Conservation (phyloP, 1,284 basidiomycete genomes). For the Tilletiopsis washingtonensis region DNA sequence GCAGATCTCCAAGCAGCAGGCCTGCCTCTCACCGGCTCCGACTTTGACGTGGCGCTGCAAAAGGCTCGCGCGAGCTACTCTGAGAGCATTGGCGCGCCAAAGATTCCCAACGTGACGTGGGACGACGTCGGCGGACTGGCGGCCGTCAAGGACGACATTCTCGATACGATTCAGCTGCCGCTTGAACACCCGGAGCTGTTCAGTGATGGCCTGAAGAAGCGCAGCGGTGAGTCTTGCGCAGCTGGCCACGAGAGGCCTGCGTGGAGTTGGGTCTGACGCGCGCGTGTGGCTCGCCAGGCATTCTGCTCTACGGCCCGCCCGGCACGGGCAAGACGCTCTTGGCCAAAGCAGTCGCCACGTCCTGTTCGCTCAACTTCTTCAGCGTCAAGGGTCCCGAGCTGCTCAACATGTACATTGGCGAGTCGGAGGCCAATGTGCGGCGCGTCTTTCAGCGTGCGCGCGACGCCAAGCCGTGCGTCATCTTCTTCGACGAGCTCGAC, state of each 20-base stretch:
- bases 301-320: slow-evolving; percentile 49
- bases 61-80: slow-evolving; percentile 73
- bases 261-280: too few species aligned
- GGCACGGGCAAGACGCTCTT: slow-evolving; percentile 52
- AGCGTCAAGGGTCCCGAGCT: slow-evolving; percentile 52
- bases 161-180: slow-evolving; percentile 94
- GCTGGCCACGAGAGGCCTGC: too few species aligned
- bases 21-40: slow-evolving; percentile 58
- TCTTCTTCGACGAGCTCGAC: slow-evolving; percentile 52
- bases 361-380: slow-evolving; percentile 52
- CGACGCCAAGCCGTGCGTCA: slow-evolving; percentile 51
- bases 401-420: slow-evolving; percentile 52
- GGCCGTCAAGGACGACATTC: slow-evolving; percentile 80
- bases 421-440: slow-evolving; percentile 51
- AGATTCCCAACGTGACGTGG: slow-evolving; percentile 93
- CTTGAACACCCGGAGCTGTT: slow-evolving; percentile 91
- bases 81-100: slow-evolving; percentile 89
- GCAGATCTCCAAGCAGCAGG: slow-evolving; percentile 51
- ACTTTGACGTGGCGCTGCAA: slow-evolving; percentile 68
- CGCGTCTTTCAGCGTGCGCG: slow-evolving; percentile 50
- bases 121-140: slow-evolving; percentile 93
- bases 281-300: slow-evolving; percentile 5
- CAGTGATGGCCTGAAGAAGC: slow-evolving; percentile 83
- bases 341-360: slow-evolving; percentile 61
- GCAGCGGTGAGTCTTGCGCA: slow-evolving; percentile 67